Conservation (phyloP, 208 protist genomes). For the Jaenimonas drosophilae region DNA sequence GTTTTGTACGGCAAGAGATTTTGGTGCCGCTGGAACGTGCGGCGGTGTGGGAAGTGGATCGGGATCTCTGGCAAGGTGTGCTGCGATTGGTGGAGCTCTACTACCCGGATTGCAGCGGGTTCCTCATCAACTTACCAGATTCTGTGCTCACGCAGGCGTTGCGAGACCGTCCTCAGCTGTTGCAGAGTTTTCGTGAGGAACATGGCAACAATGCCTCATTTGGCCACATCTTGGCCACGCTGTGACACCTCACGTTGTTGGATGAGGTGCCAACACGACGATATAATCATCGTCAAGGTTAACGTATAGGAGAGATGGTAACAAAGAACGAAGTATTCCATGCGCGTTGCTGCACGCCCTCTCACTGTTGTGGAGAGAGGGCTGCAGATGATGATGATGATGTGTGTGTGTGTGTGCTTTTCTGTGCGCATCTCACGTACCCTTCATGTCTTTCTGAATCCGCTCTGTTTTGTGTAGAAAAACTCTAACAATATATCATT, state of each 20-base stretch:
- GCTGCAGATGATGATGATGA: not conserved
- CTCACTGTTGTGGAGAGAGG: not conserved
- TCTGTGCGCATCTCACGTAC: not conserved
- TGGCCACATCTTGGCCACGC: conserved; percentile 43
- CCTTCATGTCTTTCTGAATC: not conserved
- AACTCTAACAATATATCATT: not conserved
- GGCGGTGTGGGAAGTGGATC: conserved; percentile 42
- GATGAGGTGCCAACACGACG: too few species aligned
- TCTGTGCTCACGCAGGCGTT: conserved; percentile 56
- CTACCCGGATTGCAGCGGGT: conserved; percentile 65
- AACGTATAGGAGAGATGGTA: too few species aligned
- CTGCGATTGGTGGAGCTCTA: conserved; percentile 54
- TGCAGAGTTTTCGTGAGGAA: conserved; percentile 48
- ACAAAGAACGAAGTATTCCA: too few species aligned
- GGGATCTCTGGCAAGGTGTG: conserved; percentile 62
- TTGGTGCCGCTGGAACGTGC: conserved; percentile 45
- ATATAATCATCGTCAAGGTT: too few species aligned
- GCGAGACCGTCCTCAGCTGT: conserved; percentile 24
- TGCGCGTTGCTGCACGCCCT: too few species aligned
- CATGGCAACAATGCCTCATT: conserved; percentile 76
- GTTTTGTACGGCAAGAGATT: conserved; percentile 38
- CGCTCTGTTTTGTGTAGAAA: not conserved
- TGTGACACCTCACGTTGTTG: conserved; percentile 30
- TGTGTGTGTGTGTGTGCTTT: not conserved
- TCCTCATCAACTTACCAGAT: conserved; percentile 66